Evolutionary conservation across 1,284 basidiomycete genomes (phyloP).

Genomic region (Rhodotorula sp.): DNA sequence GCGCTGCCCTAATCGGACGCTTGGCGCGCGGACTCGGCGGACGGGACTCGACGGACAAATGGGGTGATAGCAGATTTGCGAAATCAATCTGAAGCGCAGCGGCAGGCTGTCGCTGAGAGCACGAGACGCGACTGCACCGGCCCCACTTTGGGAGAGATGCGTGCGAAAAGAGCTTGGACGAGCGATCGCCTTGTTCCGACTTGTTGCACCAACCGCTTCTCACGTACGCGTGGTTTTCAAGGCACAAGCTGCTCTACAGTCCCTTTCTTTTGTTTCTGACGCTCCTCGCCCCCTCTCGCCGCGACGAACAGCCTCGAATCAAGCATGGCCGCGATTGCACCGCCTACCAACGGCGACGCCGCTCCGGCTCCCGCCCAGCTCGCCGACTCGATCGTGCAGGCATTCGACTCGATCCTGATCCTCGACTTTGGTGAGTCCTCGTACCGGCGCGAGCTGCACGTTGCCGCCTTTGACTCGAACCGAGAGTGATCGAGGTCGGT

Average conservation of each 20-base stretch:
- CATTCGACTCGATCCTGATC: slow-evolving; percentile 69
- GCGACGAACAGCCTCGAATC: background rate
- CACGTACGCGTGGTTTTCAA: no score
- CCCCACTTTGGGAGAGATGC: background rate
- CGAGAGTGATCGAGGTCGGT: background rate
- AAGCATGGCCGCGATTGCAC: slow-evolving; percentile 6
- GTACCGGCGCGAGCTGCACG: background rate
- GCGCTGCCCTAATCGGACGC: no score
- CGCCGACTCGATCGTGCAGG: slow-evolving; percentile 37
- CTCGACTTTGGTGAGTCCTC: slow-evolving; percentile 75
- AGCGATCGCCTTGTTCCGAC: background rate
- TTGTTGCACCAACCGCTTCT: background rate
- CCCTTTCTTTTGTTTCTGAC: background rate
- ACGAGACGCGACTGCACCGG: no score
- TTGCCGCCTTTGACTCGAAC: background rate
- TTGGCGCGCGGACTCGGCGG: no score
- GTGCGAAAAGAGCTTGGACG: slow-evolving; percentile 1
- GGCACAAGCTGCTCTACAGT: background rate
- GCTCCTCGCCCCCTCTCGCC: background rate
- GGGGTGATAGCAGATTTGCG: no score
- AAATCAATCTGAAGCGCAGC: no score
- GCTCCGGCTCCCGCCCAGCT: slow-evolving; percentile 10
- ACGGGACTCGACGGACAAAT: no score
- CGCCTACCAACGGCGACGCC: background rate
- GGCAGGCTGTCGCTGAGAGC: no score